These are phyloP conservation scores for Exophiala bonariae DNA, from an alignment of 2,329 filamentous ascomycete species.

Conservation along the genomic window DNA sequence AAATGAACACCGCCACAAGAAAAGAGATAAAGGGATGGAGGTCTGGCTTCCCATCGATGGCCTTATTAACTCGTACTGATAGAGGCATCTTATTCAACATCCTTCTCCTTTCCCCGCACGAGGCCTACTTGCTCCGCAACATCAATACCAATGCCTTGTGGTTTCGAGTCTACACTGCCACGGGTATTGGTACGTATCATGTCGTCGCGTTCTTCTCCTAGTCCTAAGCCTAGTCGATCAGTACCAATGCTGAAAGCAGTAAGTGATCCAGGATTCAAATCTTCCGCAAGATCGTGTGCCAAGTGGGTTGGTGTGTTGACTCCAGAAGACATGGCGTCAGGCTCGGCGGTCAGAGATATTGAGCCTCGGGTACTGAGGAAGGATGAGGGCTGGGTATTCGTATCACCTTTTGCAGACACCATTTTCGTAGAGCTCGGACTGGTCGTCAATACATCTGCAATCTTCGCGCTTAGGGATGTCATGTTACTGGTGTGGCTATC, in stretches of 20 bases:
- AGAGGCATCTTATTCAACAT: constrained; percentile 4
- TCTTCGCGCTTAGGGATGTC: constrained; percentile 3
- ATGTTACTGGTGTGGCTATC: constrained; percentile 3
- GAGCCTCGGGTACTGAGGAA: constrained; percentile 1
- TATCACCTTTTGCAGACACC: constrained; percentile 6
- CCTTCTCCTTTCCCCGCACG: constrained; percentile 6
- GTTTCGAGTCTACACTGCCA: not conserved
- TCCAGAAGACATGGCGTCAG: constrained; percentile 13
- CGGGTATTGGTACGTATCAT: not conserved
- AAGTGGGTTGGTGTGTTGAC: constrained; percentile 1
- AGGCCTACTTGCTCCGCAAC: constrained; percentile 15
- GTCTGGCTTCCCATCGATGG: too few relatives aligned
- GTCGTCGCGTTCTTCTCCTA: constrained; percentile 8
- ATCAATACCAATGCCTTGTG: too few relatives aligned
- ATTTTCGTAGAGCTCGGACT: constrained; percentile 17
- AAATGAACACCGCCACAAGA: too few relatives aligned
- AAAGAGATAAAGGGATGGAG: too few relatives aligned
- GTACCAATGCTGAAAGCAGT: constrained; percentile 5
- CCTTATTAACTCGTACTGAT: not conserved
- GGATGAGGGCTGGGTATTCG: not conserved
- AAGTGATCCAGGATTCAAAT: constrained; percentile 10
- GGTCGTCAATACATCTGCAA: constrained; percentile 14
- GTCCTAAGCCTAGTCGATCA: constrained; percentile 6
- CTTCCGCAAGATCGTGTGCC: not conserved
- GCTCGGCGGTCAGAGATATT: constrained; percentile 15